phyloP scores from a whole-genome alignment of 23 red algal species.

The Gracilaria domingensis region DNA sequence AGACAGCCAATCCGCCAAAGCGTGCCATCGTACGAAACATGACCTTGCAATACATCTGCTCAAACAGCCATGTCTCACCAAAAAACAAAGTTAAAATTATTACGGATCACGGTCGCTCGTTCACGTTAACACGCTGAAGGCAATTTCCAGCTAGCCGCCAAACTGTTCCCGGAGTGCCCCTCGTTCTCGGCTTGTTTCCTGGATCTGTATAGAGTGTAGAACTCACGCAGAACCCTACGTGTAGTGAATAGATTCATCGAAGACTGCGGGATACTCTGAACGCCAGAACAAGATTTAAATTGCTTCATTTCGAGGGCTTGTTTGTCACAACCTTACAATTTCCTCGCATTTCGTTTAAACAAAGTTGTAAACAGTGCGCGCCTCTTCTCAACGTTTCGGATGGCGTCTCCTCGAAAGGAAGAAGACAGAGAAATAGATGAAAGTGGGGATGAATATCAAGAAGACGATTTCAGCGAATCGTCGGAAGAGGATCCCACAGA shows the following conservation, averaged over 20 bases:
- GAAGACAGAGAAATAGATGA: not conserved
- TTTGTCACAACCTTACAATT: too few relatives aligned
- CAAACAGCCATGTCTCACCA: not conserved
- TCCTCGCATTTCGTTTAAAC: not conserved
- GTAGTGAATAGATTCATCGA: too few relatives aligned
- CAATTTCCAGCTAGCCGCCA: too few relatives aligned
- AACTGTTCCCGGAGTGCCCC: too few relatives aligned
- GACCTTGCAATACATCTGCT: not conserved
- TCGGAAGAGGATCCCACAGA: not conserved
- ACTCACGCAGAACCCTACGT: too few relatives aligned
- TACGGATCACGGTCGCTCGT: slow-evolving; percentile 8
- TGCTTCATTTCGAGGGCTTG: too few relatives aligned
- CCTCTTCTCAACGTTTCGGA: not conserved
- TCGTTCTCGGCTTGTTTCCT: too few relatives aligned
- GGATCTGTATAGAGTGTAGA: too few relatives aligned
- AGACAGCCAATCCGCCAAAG: not conserved
- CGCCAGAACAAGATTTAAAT: too few relatives aligned
- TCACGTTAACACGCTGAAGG: too few relatives aligned
- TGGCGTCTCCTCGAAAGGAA: not conserved
- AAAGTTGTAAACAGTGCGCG: not conserved
- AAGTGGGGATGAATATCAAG: not conserved
- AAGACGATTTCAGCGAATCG: slow-evolving; percentile 20
- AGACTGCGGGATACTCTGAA: too few relatives aligned
- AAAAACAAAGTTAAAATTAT: slow-evolving; percentile 27
- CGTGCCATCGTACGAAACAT: not conserved